Evolutionary conservation across 495 filamentous ascomycete species (phyloP).

Genomic region (Penicillium diatomitis): DNA sequence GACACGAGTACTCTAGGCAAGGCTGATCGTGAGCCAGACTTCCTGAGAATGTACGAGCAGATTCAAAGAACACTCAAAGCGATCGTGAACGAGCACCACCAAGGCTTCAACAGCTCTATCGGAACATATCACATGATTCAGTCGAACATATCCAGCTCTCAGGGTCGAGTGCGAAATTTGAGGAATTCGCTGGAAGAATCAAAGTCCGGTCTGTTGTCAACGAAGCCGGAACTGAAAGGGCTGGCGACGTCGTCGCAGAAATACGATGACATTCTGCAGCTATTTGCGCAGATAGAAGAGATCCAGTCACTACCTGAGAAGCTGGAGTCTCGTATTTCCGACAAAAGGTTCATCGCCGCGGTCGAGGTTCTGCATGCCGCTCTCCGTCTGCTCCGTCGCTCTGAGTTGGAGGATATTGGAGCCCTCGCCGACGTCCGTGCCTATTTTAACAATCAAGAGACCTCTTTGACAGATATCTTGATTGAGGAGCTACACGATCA

Average conservation of each 20-base stretch:
- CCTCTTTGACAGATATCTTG: slow-evolving; percentile 82
- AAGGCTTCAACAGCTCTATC: slow-evolving; percentile 98
- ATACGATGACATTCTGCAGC: slow-evolving; percentile 84
- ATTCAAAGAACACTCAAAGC: slow-evolving; percentile 86
- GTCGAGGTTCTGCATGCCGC: slow-evolving; percentile 88
- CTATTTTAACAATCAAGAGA: slow-evolving; percentile 90
- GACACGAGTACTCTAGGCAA: slow-evolving; percentile 89
- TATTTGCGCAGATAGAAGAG: slow-evolving; percentile 76
- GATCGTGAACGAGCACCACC: slow-evolving; percentile 97
- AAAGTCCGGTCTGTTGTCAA: slow-evolving; percentile 71
- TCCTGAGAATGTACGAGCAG: slow-evolving; percentile 69
- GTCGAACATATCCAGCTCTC: slow-evolving; percentile 79
- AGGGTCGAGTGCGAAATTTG: slow-evolving; percentile 71
- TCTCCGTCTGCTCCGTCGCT: slow-evolving; percentile 67
- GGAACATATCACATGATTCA: slow-evolving; percentile 99
- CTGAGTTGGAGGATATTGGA: slow-evolving; percentile 86
- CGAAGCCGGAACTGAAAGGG: slow-evolving; percentile 85
- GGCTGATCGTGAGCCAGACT: slow-evolving; percentile 75
- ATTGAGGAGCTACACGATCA: slow-evolving; percentile 96
- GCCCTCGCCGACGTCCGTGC: slow-evolving; percentile 76
- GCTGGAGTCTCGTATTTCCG: slow-evolving; percentile 85
- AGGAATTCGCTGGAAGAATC: slow-evolving; percentile 76
- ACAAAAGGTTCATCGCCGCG: slow-evolving; percentile 88
- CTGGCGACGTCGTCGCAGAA: slow-evolving; percentile 76
- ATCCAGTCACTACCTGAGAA: slow-evolving; percentile 86